Conservation (phyloP, 176 grass and related monocot species). For the Bonia amplexicaulis region DNA sequence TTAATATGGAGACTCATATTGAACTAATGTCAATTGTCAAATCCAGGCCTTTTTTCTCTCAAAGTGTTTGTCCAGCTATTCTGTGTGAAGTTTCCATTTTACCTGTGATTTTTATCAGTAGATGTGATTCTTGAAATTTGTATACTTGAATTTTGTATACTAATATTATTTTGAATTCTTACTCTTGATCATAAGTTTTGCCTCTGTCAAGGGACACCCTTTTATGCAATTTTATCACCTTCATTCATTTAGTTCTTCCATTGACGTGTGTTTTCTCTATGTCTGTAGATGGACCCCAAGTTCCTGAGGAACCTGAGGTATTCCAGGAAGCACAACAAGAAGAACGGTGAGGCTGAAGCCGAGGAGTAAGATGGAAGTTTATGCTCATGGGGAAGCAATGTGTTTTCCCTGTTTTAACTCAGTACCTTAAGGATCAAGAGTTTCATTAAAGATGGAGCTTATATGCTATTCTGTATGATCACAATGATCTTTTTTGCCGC, state of each 20-base stretch:
- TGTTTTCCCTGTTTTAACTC: not conserved
- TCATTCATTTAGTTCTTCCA: not conserved
- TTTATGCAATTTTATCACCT: not conserved
- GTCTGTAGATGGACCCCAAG: constrained; percentile 62
- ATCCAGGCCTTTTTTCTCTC: not conserved
- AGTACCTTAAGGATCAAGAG: not conserved
- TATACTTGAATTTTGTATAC: not conserved
- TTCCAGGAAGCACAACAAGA: constrained; percentile 64
- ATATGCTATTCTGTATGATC: not conserved
- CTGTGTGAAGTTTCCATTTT: not conserved
- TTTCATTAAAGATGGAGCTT: constrained; percentile 11
- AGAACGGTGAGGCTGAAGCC: constrained; percentile 27
- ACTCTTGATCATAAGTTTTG: not conserved
- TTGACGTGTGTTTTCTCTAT: not conserved
- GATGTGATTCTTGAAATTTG: not conserved
- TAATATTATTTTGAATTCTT: not conserved
- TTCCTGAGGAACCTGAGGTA: constrained; percentile 71
- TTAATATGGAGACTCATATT: not conserved
- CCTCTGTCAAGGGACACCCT: no score
- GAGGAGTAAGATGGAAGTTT: constrained; percentile 27
- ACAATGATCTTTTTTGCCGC: not conserved
- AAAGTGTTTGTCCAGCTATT: not conserved
- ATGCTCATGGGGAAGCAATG: not conserved
- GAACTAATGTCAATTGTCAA: not conserved
- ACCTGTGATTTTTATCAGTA: not conserved